Evolutionary conservation across 371 early-diverging fungal species (phyloP).

Genomic region (Syncephalis fuscata): DNA sequence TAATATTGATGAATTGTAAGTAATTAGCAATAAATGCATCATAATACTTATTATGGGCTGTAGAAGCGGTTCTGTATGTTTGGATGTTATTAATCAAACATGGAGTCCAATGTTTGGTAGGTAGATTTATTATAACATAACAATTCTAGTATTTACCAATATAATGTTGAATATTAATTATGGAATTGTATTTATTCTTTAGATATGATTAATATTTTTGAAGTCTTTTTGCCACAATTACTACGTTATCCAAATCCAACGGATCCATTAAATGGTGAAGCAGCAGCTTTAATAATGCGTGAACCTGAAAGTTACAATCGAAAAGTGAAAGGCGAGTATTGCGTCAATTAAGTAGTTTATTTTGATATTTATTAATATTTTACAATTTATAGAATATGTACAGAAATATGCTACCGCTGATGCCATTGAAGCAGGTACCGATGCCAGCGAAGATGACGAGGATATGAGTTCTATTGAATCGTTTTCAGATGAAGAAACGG

Average conservation of each 20-base stretch:
- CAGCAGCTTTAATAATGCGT: constrained; percentile 92
- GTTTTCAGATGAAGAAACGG: constrained; percentile 60
- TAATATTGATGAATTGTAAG: constrained; percentile 95
- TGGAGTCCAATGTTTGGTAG: constrained; percentile 99
- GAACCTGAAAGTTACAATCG: constrained; percentile 80
- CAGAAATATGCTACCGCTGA: constrained; percentile 74
- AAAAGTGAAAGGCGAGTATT: constrained; percentile 73
- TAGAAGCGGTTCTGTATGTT: constrained; percentile 95
- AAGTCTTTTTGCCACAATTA: constrained; percentile 69
- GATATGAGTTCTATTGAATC: constrained; percentile 63
- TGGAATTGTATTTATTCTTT: background rate
- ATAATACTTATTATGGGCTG: background rate
- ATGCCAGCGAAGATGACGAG: constrained; percentile 54
- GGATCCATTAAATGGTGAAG: constrained; percentile 99
- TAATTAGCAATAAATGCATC: constrained; percentile 4
- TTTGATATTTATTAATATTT: background rate
- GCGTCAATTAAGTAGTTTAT: background rate
- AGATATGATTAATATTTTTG: background rate
- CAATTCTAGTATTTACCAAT: background rate
- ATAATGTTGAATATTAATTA: constrained; percentile 1
- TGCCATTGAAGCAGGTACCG: constrained; percentile 64
- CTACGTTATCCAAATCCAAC: constrained; percentile 98
- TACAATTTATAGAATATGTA: constrained; percentile 53
- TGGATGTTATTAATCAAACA: constrained; percentile 99
- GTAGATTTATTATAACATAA: background rate